Conservation (phyloP, 1,284 basidiomycete species). For the Austroboletus novae-zelandiae region DNA sequence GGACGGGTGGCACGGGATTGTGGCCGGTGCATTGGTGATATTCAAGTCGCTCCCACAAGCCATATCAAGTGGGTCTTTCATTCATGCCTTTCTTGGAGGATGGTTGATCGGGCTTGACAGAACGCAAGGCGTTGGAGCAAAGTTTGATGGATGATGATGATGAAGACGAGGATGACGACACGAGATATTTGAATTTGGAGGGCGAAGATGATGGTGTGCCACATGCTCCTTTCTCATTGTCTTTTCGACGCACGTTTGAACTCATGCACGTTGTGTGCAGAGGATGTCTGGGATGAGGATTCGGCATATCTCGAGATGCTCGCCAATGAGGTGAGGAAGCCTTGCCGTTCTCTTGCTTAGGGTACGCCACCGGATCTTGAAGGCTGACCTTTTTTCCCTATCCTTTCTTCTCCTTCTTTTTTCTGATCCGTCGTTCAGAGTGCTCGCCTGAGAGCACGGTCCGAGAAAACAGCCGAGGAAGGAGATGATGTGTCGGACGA, state of each 20-base stretch:
- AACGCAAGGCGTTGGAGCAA: conserved; percentile 64
- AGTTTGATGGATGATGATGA: conserved; percentile 58
- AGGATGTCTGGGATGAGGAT: conserved; percentile 84
- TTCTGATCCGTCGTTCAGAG: conserved; percentile 41
- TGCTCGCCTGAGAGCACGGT: conserved; percentile 63
- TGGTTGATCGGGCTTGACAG: conserved; percentile 35
- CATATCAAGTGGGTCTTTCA: conserved; percentile 50
- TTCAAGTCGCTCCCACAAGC: conserved; percentile 78
- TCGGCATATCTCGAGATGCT: conserved; percentile 80
- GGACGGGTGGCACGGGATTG: conserved; percentile 73
- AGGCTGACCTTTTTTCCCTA: not conserved
- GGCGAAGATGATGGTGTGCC: conserved; percentile 62
- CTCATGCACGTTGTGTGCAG: conserved; percentile 32
- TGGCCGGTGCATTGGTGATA: conserved; percentile 64
- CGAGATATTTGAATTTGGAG: conserved; percentile 60
- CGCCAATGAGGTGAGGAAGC: conserved; percentile 62
- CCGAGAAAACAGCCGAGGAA: conserved; percentile 39
- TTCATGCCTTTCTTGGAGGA: not conserved
- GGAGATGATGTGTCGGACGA: conserved; percentile 50
- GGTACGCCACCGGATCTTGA: not conserved
- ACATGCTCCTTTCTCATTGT: not conserved
- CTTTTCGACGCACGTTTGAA: not conserved
- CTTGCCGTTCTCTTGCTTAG: not conserved
- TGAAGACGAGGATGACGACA: conserved; percentile 59
- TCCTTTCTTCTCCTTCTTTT: not conserved